Evolutionary conservation across 2,329 filamentous ascomycete genomes (phyloP), one percentile per base, ranked within the genome.

Genomic region (Exophiala phaeomuriformis): DNA sequence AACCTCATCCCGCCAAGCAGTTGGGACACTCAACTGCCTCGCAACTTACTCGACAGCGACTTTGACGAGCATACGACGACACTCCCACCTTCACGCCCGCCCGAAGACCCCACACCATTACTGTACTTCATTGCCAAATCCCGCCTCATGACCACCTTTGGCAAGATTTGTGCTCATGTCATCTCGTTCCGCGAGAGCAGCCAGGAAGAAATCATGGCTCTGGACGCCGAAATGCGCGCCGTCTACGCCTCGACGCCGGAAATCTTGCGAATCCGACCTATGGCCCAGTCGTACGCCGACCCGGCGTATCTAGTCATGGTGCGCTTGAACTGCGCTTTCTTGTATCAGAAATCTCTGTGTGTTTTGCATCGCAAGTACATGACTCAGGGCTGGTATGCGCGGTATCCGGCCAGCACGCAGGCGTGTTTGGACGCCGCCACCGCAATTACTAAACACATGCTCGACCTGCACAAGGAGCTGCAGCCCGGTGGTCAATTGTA

Each of bases 41-140:
- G 74, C 7, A 85, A 86, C 64, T 63, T 85, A 10, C 66, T 75
- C 28, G 82, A 86, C 64, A 73, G 77, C 1, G 82, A 86, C 61
- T 82, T 85, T 56, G 69, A 73, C 55, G 73, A 79, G 60, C 65
- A 75, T 42, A 73, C 71, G 3, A 59, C 63, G 3, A 69, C 72
- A 33, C 66, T 86, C 27, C 83, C 83, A 1, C 72, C 74, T 0
- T 65, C 74, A 1, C 71, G 81, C 28, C 77, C 82, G 0, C 64
- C 69, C 6, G 68, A 71, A 0, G 79, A 59, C 83, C 80, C 0
- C 47, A 64, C 51, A 35, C 31, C 63, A 52, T 47, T 67, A 6
- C 54, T 67, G 5, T 68, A 64, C 55, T 67, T 68, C 49, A 63
- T 68, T 31, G 64, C 65, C 42, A 69, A 68, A 51, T 56, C 65